phyloP scores from a whole-genome alignment of 2,329 filamentous ascomycete species.

The Ophiostoma triangulosporum region DNA sequence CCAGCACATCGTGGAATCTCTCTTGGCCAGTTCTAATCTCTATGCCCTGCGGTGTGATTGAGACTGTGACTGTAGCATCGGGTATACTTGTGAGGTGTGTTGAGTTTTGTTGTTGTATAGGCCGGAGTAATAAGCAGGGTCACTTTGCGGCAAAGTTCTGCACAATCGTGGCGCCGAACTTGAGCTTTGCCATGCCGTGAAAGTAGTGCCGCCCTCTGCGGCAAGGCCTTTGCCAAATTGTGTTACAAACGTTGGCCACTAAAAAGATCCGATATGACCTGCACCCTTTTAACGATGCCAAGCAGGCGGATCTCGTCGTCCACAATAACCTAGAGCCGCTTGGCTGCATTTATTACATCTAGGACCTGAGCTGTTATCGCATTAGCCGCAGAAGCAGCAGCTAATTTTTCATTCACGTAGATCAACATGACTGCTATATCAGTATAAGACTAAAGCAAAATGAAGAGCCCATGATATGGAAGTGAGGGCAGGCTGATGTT shows the following conservation, averaged over 20 bases:
- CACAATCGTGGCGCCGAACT: not conserved
- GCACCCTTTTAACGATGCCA: slow-evolving; percentile 58
- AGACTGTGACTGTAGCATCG: not conserved
- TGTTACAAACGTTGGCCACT: slow-evolving; percentile 71
- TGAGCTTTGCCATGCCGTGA: not conserved
- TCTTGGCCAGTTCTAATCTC: not conserved
- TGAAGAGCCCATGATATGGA: too few relatives aligned
- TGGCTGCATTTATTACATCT: slow-evolving; percentile 51
- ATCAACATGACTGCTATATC: too few relatives aligned
- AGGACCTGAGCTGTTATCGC: slow-evolving; percentile 72
- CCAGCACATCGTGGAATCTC: not conserved
- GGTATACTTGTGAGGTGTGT: not conserved
- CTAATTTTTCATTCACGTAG: too few relatives aligned
- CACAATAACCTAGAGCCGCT: slow-evolving; percentile 64
- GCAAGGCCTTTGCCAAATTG: slow-evolving; percentile 83
- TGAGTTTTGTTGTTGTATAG: not conserved
- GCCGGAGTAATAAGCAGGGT: not conserved
- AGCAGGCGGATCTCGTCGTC: slow-evolving; percentile 75
- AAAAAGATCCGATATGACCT: slow-evolving; percentile 56
- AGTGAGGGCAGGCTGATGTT: too few relatives aligned
- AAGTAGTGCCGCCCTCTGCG: slow-evolving; percentile 43
- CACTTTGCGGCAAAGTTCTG: not conserved
- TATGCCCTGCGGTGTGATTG: not conserved
- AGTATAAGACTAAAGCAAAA: too few relatives aligned
- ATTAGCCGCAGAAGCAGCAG: slow-evolving; percentile 59